These are phyloP conservation scores for Flaveria sonorensis DNA, from an alignment of 129 eudicot species.

Conservation along the genomic window DNA sequence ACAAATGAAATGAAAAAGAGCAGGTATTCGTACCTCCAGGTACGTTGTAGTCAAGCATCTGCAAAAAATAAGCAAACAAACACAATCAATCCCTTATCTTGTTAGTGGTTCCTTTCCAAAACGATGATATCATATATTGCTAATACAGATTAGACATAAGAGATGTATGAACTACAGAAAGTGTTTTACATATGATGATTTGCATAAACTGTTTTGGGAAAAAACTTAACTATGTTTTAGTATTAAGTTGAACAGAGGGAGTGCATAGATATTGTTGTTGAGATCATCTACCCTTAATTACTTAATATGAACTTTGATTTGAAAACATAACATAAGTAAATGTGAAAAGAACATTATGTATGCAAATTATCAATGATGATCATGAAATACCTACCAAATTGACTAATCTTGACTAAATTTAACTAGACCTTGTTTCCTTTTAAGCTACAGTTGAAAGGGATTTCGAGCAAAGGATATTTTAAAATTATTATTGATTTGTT, in stretches of 20 bases:
- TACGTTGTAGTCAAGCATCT: conserved; percentile 94
- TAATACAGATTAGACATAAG: not conserved
- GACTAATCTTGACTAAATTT: not conserved
- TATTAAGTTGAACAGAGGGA: conserved; percentile 5
- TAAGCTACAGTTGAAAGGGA: not conserved
- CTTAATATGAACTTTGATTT: not conserved
- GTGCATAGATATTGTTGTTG: not conserved
- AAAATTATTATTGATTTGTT: not conserved
- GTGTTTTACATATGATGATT: not conserved
- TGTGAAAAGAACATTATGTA: not conserved
- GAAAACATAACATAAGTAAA: conserved; percentile 8
- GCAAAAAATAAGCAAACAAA: conserved; percentile 38
- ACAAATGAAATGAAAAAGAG: conserved; percentile 8
- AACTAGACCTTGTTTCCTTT: not conserved
- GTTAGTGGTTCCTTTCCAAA: conserved; percentile 1
- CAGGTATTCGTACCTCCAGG: conserved; percentile 59
- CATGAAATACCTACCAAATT: not conserved
- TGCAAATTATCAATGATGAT: not conserved
- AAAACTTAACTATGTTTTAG: not conserved
- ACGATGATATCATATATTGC: not conserved
- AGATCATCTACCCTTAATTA: conserved; percentile 3
- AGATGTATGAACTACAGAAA: not conserved
- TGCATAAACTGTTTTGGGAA: not conserved
- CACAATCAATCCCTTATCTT: conserved; percentile 26
- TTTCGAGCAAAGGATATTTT: not conserved